Evolutionary conservation across 306 rosid species (phyloP).

Genomic region (Mimosa pudica): DNA sequence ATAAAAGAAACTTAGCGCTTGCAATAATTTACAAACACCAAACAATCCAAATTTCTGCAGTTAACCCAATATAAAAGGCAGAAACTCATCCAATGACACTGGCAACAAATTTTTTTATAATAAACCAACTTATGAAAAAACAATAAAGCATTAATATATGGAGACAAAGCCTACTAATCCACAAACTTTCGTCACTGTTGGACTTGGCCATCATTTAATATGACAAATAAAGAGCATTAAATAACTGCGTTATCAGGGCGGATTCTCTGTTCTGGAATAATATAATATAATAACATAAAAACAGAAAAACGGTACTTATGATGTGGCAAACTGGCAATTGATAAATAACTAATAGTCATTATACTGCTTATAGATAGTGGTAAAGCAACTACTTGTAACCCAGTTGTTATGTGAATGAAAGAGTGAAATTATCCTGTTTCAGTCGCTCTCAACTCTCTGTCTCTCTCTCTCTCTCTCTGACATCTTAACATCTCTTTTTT

Average conservation of each 20-base stretch:
- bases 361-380: no score
- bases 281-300: no score
- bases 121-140: background rate
- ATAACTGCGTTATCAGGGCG: background rate
- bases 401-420: no score
- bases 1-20: constrained; percentile 13
- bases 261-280: no score
- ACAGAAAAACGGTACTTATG: no score
- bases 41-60: background rate
- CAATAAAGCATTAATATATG: background rate
- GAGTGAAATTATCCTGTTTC: no score
- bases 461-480: no score
- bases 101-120: background rate
- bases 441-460: no score
- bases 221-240: background rate
- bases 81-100: background rate
- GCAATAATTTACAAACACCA: constrained; percentile 10
- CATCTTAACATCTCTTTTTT: no score
- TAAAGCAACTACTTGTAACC: no score
- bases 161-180: background rate
- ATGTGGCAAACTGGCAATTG: no score
- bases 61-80: background rate
- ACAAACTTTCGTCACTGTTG: background rate
- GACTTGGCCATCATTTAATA: background rate
- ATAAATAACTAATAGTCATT: no score